phyloP scores from a whole-genome alignment of 768 basidiomycete genomes.

The Boletus subcaerulescens region DNA sequence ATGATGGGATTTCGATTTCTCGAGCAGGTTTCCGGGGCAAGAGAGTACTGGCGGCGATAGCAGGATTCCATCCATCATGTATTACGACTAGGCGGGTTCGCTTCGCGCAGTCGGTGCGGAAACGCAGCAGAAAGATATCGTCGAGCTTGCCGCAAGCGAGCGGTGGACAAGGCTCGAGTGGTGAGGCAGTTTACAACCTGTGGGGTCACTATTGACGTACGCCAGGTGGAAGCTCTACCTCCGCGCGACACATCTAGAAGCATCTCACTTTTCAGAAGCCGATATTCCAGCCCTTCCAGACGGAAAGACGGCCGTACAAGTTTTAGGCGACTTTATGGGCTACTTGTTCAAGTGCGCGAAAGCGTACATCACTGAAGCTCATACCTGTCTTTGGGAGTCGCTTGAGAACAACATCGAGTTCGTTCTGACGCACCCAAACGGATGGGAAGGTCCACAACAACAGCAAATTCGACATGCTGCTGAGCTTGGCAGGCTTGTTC shows the following conservation, averaged over 20 bases:
- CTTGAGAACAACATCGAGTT: constrained; percentile 43
- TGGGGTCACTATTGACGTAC: neutral
- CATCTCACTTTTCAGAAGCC: constrained; percentile 22
- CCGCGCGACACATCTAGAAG: constrained; percentile 26
- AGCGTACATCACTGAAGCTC: constrained; percentile 44
- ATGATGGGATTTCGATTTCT: neutral
- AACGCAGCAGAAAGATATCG: constrained; percentile 32
- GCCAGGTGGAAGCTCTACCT: constrained; percentile 37
- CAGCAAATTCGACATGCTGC: constrained; percentile 50
- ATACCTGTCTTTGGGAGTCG: constrained; percentile 41
- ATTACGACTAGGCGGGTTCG: constrained; percentile 37
- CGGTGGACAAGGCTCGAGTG: constrained; percentile 43
- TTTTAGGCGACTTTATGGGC: constrained; percentile 40
- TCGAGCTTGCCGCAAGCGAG: constrained; percentile 35
- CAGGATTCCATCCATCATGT: constrained; percentile 44
- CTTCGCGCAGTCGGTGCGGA: constrained; percentile 43
- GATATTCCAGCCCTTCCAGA: constrained; percentile 13
- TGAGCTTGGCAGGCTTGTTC: constrained; percentile 48
- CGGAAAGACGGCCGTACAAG: constrained; percentile 9
- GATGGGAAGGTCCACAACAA: constrained; percentile 61
- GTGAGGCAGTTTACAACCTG: constrained; percentile 13
- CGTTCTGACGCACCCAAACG: constrained; percentile 59
- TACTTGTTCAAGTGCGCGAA: constrained; percentile 43
- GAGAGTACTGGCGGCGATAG: constrained; percentile 35
- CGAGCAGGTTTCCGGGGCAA: constrained; percentile 34